Evolutionary conservation across 352 stramenopile species (phyloP).

Genomic region (Blastocystis sp.): DNA sequence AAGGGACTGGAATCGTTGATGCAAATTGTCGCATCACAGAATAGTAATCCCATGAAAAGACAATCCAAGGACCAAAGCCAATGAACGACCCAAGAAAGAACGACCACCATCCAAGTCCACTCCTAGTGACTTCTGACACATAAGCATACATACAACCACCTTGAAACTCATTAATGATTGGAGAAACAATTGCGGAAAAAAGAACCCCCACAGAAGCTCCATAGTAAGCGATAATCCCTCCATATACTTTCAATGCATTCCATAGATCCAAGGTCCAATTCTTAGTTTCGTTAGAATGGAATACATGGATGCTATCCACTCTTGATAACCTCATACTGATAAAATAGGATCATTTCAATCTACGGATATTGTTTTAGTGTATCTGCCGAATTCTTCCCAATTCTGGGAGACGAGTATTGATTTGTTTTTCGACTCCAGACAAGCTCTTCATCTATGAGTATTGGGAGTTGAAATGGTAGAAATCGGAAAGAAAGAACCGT

Average conservation of each 20-base stretch:
- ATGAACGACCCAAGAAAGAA: neutral
- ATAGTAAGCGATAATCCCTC: neutral
- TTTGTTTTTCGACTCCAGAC: no score
- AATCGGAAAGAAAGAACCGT: neutral
- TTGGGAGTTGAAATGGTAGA: neutral
- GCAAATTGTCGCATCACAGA: neutral
- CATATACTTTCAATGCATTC: neutral
- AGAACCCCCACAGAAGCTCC: neutral
- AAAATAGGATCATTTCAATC: no score
- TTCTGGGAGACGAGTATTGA: no score
- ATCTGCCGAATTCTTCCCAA: no score
- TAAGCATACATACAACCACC: neutral
- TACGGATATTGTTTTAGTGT: no score
- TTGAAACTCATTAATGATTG: conserved; percentile 1
- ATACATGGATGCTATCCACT: no score
- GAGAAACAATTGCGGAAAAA: neutral
- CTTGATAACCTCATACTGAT: no score
- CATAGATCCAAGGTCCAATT: no score
- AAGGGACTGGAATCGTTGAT: neutral
- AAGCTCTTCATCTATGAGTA: no score
- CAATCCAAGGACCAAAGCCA: neutral
- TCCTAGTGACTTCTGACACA: neutral
- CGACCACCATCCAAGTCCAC: neutral
- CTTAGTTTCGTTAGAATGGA: no score
- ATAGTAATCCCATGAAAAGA: neutral